Base-by-base conservation (phyloP, 345 rosid species). In the Camelina sativa region DNA sequence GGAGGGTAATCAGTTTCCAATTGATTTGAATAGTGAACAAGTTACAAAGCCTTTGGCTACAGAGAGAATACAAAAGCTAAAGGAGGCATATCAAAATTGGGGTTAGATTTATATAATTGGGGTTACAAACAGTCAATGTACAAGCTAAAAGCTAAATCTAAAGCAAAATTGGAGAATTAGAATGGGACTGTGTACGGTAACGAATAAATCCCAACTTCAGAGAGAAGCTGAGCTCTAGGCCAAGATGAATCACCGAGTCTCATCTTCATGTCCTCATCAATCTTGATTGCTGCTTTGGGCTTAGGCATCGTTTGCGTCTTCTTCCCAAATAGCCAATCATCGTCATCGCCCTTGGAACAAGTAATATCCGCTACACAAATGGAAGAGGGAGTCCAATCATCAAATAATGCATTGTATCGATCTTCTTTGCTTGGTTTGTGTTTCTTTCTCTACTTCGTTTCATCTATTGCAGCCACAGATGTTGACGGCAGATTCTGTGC, bases 171-270 rank as follows among this genome's bases (percentile, higher is more conserved):
- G 30, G 12, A 38, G 3, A 22, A 30, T 72, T 52, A 94, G 19
- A 88, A 89, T 1, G 87, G 90, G n/a, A 86, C 62, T 4, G 96
- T 68, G 17, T 79, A 91, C 0, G 98, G 97, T 67, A 91, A 66
- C 0, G 92, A 86, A 44, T 72, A 80, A n/a, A 90, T 50, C 61
- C 81, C 91, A 0, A 75, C 91, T 16, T 74, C 82, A 0, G 80
- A 47, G 77, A 88, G 11, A 82, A 38, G 59, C 30, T 51, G 75
- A n/a, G 89, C 92, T 5, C 46, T 48, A 2, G 89, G 89, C 77
- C 85, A 80, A 53, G 53, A 22, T 6, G 56, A 13, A 28, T 60
- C 67, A 30, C 43, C 58, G 3, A 5, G 20, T 32, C 25, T 46
- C 41, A 28, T 57, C 23, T 28, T 82, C 10, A 43, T 46, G 5